Percentiles rank a stretch among this genome's conserved stretches.
Evolutionary conservation across 768 basidiomycete species (phyloP).

Genomic region (Boletus rubropictus): DNA sequence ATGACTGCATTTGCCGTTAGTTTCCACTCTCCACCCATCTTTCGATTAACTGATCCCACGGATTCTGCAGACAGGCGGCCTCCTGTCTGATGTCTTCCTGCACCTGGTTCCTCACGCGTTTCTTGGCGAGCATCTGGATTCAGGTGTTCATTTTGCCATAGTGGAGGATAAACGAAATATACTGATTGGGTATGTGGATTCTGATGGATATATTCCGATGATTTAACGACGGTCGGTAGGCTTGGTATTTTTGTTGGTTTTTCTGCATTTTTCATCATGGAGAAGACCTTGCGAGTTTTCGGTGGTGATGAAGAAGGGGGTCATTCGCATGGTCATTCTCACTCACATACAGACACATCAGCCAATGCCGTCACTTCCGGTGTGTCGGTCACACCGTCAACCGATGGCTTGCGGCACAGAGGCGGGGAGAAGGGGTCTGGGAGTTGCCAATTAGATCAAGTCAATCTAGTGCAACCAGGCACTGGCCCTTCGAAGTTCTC

Average conservation of each 20-base stretch:
- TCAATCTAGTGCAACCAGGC: slow-evolving; percentile 21
- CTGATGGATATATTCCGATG: slow-evolving; percentile 1
- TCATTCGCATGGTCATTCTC: slow-evolving; percentile 52
- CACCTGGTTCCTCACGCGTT: slow-evolving; percentile 90
- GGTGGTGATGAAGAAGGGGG: slow-evolving; percentile 51
- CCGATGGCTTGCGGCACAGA: slow-evolving; percentile 49
- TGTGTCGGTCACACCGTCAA: slow-evolving; percentile 34
- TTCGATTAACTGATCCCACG: slow-evolving; percentile 16
- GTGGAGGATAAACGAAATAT: slow-evolving; percentile 92
- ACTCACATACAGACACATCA: slow-evolving; percentile 37
- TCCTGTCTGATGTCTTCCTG: slow-evolving; percentile 89
- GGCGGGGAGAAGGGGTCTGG: slow-evolving; percentile 23
- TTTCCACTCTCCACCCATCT: slow-evolving; percentile 9
- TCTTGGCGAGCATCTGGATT: slow-evolving; percentile 78
- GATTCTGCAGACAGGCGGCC: slow-evolving; percentile 66
- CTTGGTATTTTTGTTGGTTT: slow-evolving; percentile 83
- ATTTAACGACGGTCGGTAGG: slow-evolving; percentile 33
- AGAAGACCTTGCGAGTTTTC: slow-evolving; percentile 82
- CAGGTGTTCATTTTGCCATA: slow-evolving; percentile 70
- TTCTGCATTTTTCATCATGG: slow-evolving; percentile 88
- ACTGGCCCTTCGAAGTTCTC: slow-evolving; percentile 75
- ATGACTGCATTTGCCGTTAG: slow-evolving; percentile 92
- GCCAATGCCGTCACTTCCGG: slow-evolving; percentile 41
- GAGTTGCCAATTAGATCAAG: slow-evolving; percentile 22
- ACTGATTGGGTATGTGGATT: slow-evolving; percentile 63